Percentiles rank a stretch among this genome's conserved stretches.
These are phyloP conservation scores for Pneumocystis sp. DNA, from an alignment of 1,139 yeast species.

Conservation along the genomic window DNA sequence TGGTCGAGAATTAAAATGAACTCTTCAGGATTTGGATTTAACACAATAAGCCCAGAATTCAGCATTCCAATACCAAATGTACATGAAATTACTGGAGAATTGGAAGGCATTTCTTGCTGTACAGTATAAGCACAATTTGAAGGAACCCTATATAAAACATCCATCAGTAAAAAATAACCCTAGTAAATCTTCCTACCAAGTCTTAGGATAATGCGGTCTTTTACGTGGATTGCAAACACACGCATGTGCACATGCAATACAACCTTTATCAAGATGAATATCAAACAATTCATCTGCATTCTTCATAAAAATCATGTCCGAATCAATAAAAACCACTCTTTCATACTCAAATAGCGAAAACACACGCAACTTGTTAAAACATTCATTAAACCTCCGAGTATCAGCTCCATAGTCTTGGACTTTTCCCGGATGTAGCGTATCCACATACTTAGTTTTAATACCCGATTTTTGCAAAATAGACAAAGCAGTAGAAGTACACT, in stretches of 20 bases:
- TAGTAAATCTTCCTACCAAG: slow-evolving; percentile 22
- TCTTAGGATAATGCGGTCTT: slow-evolving; percentile 36
- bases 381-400: slow-evolving; percentile 35
- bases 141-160: slow-evolving; percentile 20
- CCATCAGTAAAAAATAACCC: neutral
- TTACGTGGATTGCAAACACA: slow-evolving; percentile 44
- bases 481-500: neutral
- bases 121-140: slow-evolving; percentile 36
- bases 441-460: slow-evolving; percentile 30
- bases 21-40: slow-evolving; percentile 27
- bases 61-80: slow-evolving; percentile 32
- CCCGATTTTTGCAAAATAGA: slow-evolving; percentile 25
- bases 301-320: slow-evolving; percentile 39
- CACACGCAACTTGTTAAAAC: slow-evolving; percentile 44
- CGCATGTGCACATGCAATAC: slow-evolving; percentile 45
- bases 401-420: slow-evolving; percentile 34
- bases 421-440: slow-evolving; percentile 30
- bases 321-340: slow-evolving; percentile 38
- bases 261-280: slow-evolving; percentile 24
- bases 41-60: slow-evolving; percentile 41
- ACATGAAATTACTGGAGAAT: slow-evolving; percentile 28
- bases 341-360: slow-evolving; percentile 35
- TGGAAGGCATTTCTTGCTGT: slow-evolving; percentile 17
- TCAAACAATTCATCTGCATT: slow-evolving; percentile 46
- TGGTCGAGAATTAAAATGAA: slow-evolving; percentile 29